Conservation (phyloP, 768 basidiomycete species). For the Chiua virens region DNA sequence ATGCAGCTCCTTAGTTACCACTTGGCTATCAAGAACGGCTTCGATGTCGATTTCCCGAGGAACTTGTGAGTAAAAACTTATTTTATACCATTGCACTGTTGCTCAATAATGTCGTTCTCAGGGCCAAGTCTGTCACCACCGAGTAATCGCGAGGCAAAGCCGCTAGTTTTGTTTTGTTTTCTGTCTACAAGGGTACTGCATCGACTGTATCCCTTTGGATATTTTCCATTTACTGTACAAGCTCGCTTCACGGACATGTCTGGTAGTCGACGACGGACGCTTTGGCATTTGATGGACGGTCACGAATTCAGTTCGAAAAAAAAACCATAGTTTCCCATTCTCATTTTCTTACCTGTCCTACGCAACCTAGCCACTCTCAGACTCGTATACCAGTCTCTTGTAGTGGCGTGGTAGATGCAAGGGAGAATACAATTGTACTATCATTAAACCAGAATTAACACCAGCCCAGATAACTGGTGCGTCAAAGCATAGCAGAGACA, state of each 20-base stretch:
- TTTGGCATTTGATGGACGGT: slow-evolving; percentile 26
- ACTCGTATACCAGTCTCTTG: no score
- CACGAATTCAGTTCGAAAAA: slow-evolving; percentile 2
- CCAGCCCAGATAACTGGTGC: no score
- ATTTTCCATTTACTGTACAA: slow-evolving; percentile 13
- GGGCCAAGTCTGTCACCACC: slow-evolving; percentile 76
- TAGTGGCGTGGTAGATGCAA: no score
- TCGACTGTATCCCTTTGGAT: slow-evolving; percentile 12
- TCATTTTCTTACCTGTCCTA: no score
- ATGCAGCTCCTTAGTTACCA: slow-evolving; percentile 96
- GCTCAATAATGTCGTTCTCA: slow-evolving; percentile 26
- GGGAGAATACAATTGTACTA: no score
- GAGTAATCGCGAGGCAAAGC: slow-evolving; percentile 45
- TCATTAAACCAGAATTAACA: no score
- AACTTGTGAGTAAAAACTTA: slow-evolving; percentile 66
- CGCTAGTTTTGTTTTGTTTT: background rate
- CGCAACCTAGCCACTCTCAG: no score
- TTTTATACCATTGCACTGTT: background rate
- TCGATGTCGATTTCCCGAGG: slow-evolving; percentile 97
- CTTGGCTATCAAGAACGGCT: slow-evolving; percentile 91
- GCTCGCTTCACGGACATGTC: slow-evolving; percentile 20
- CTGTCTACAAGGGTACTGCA: background rate
- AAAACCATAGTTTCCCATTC: no score
- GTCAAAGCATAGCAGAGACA: no score
- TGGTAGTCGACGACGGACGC: slow-evolving; percentile 29